Conservation (phyloP, 2,329 filamentous ascomycete species). For the Xylaria polymorpha region DNA sequence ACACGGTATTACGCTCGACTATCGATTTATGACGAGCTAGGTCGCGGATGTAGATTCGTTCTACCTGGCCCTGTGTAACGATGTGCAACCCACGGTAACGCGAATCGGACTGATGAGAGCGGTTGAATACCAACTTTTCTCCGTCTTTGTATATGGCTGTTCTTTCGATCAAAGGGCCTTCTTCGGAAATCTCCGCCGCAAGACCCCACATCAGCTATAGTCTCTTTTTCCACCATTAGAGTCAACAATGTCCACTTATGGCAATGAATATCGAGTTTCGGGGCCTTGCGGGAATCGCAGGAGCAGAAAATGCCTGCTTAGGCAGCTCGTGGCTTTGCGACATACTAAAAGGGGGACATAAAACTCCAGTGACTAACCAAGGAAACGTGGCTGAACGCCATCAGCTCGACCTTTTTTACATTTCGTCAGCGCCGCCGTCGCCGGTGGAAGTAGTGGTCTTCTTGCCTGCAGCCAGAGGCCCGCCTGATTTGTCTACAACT, state of each 20-base stretch:
- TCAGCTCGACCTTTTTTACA: slow-evolving; percentile 30
- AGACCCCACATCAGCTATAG: slow-evolving; percentile 36
- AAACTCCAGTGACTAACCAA: slow-evolving; percentile 5
- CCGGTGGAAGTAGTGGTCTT: neutral
- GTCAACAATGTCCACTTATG: neutral
- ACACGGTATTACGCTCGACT: slow-evolving; percentile 47
- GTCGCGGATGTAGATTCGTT: slow-evolving; percentile 53
- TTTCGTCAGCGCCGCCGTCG: neutral
- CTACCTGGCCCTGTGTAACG: slow-evolving; percentile 53
- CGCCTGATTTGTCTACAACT: slow-evolving; percentile 46
- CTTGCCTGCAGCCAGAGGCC: slow-evolving; percentile 42
- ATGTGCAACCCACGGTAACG: slow-evolving; percentile 52
- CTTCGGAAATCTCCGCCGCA: slow-evolving; percentile 47
- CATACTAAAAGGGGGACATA: neutral
- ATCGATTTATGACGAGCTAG: slow-evolving; percentile 49
- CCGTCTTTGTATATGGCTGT: slow-evolving; percentile 50
- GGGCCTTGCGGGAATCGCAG: neutral
- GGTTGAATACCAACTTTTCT: slow-evolving; percentile 44
- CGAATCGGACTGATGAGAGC: slow-evolving; percentile 50
- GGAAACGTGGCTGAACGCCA: slow-evolving; percentile 38
- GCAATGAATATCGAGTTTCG: neutral
- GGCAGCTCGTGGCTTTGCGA: neutral
- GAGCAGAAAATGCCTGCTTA: neutral
- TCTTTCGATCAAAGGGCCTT: slow-evolving; percentile 50
- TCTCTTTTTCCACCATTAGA: slow-evolving; percentile 16